A percentile compares a stretch with the other conserved stretches of the same genome.
Conservation (phyloP, 148 eudicot genomes). For the Heliamphora exappendiculata region DNA sequence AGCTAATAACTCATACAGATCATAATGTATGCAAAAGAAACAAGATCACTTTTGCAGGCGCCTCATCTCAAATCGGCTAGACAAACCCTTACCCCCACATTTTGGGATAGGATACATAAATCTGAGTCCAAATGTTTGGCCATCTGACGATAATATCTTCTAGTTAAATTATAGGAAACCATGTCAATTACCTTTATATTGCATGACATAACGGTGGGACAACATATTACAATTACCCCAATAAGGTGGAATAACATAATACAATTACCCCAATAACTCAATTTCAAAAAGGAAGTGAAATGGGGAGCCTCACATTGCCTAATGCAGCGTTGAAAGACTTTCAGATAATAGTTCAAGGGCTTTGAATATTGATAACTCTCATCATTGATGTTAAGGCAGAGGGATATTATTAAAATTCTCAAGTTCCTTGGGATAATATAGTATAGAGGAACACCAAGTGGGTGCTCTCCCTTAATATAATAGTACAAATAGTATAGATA, state of each 20-base stretch:
- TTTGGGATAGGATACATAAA: background rate
- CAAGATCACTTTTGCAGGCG: background rate
- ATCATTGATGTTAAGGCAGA: no score
- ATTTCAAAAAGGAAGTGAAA: background rate
- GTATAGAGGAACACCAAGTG: no score
- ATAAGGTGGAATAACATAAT: background rate
- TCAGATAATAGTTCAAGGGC: background rate
- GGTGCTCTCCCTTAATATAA: no score
- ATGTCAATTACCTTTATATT: background rate
- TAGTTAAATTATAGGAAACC: background rate
- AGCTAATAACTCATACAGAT: background rate
- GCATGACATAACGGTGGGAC: background rate
- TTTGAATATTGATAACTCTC: background rate
- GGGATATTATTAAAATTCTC: background rate
- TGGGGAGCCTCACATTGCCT: background rate
- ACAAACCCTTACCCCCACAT: background rate
- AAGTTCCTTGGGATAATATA: background rate
- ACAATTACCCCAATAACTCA: background rate
- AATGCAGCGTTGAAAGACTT: background rate
- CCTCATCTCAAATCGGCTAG: background rate
- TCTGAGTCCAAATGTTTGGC: background rate
- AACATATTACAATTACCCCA: background rate
- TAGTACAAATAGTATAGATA: no score
- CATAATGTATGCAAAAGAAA: conserved; percentile 9
- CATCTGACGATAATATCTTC: background rate